Base-by-base conservation (phyloP, 2,329 filamentous ascomycete species). In the Lizonia empirigonia region DNA sequence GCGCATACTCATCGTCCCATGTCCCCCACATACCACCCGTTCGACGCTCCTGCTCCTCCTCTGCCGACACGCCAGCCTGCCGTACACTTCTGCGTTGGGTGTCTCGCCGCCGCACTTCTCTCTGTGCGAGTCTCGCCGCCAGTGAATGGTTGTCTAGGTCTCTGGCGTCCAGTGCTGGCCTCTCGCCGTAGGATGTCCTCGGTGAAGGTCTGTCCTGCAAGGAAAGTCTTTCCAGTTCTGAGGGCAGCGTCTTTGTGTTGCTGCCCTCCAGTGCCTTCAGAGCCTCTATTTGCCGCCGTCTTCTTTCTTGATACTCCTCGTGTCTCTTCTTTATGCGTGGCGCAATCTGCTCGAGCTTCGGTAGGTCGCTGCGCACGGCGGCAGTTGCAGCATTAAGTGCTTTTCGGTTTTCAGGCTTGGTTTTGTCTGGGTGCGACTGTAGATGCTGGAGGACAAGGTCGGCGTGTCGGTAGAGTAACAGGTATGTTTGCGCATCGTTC, bases 401-500 rank as follows among this genome's bases (percentile, higher is more conserved):
- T 44, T 74, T 73, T 47, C 78, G 79, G 58, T 82, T 81, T 27
- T 87, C 84, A 8, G 84, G 80, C 7, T 85, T 81, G 60, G 83
- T 87, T 36, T 84, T 84, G 48, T 94, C 85, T 1, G 93, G 91
- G 63, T 97, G 94, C 1, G 78, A 81, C 0, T 84, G 81, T 7
- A 99, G 79, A 45, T 88, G 82, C 6, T 90, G 83, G 22, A 96
- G 78, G 19, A 96, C 84, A n/a, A 99, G 85, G 44, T 87, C 82
- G 8, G 91, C 91, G 75, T 96, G 91, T 62, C 94, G 86, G 70
- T 94, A 90, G n/a, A 96, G 83, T 52, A 97, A 85, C 46, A 97
- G 82, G 72, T 96, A 99, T 4, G 93, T 90, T 68, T 94, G 88
- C 63, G 91, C 85, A 58, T 91, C 85, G 74, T 97, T 92, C 65